Evolutionary conservation across 2,329 filamentous ascomycete genomes (phyloP).

Genomic region (Lachnellula willkommii): DNA sequence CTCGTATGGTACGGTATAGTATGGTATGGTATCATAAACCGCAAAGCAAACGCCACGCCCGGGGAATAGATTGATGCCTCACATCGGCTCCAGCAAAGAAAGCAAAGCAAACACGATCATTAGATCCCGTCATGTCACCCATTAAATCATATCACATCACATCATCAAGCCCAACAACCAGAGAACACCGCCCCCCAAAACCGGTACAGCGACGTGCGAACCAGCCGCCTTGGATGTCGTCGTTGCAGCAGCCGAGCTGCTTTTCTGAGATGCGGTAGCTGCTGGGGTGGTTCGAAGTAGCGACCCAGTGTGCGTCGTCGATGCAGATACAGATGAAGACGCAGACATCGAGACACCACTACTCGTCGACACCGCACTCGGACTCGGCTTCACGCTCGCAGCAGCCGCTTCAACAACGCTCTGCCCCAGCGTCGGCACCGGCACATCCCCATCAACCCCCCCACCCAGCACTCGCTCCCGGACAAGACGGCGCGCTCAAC

Average conservation of each 20-base stretch:
- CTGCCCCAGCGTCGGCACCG: conserved; percentile 60
- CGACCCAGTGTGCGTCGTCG: not conserved
- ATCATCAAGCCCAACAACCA: not conserved
- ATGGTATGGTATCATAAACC: too few species aligned
- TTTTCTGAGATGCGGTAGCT: not conserved
- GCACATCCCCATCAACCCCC: conserved; percentile 62
- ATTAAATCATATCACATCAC: not conserved
- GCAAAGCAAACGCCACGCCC: too few species aligned
- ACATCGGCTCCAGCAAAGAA: too few species aligned
- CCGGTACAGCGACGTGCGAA: not conserved
- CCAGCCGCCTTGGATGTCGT: not conserved
- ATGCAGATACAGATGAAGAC: not conserved
- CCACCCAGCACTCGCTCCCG: conserved; percentile 67
- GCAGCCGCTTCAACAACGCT: conserved; percentile 8
- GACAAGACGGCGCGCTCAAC: conserved; percentile 62
- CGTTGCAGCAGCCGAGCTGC: not conserved
- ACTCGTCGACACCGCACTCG: too few species aligned
- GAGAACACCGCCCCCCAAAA: not conserved
- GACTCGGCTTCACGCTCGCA: not conserved
- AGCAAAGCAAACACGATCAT: not conserved
- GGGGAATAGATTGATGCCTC: too few species aligned
- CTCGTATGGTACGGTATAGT: too few species aligned
- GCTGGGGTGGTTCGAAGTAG: not conserved
- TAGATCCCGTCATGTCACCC: not conserved
- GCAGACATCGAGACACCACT: too few species aligned